A percentile compares a stretch with the other conserved stretches of the same genome.
These are phyloP conservation scores for Excoecaria cochinchinensis DNA, from an alignment of 345 rosid species.

Conservation along the genomic window DNA sequence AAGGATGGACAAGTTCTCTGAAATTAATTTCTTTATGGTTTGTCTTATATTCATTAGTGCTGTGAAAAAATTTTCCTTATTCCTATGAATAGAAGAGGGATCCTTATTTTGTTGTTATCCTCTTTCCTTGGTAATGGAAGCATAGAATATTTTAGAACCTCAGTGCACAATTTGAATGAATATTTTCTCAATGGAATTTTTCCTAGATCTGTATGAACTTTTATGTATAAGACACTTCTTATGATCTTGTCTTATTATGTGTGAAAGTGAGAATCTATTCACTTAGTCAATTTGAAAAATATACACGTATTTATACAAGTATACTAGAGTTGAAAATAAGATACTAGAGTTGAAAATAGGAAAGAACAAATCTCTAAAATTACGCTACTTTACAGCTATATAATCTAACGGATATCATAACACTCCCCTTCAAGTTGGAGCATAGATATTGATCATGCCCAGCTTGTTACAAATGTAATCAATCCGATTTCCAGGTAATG, in stretches of 20 bases:
- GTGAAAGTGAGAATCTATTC: too few relatives aligned
- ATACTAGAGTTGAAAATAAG: too few relatives aligned
- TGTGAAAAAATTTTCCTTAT: background rate
- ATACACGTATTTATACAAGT: too few relatives aligned
- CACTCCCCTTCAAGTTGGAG: too few relatives aligned
- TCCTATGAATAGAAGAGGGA: background rate
- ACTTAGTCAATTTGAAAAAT: too few relatives aligned
- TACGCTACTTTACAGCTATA: too few relatives aligned
- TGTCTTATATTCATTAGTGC: background rate
- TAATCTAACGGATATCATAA: too few relatives aligned
- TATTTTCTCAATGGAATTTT: background rate
- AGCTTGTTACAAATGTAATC: too few relatives aligned
- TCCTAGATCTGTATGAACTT: background rate
- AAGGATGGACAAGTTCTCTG: background rate
- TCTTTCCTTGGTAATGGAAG: background rate
- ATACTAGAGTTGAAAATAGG: too few relatives aligned
- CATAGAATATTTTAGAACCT: background rate
- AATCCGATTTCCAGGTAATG: too few relatives aligned
- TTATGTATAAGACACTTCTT: background rate
- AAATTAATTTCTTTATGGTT: background rate
- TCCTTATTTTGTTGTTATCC: background rate
- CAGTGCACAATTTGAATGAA: background rate
- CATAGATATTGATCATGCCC: too few relatives aligned
- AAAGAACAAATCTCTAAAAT: too few relatives aligned
- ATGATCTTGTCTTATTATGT: background rate